Percentiles rank a stretch among this genome's conserved stretches.
Conservation (phyloP, 352 stramenopile genomes). For the Thalassiosira hispida region DNA sequence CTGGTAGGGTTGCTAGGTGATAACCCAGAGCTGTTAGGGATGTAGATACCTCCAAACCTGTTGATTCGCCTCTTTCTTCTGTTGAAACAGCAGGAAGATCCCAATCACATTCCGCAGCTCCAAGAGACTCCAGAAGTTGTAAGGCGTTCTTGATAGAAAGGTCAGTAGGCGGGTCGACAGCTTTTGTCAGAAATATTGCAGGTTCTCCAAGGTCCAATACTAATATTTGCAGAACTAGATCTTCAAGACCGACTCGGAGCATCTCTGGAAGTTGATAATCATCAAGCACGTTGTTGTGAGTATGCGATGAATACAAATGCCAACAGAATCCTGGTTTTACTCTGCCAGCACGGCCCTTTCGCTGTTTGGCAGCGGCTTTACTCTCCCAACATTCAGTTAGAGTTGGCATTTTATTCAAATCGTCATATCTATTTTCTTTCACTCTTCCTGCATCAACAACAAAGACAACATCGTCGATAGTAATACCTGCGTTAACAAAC, state of each 20-base stretch:
- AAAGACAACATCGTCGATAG: slow-evolving; percentile 91
- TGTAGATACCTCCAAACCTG: slow-evolving; percentile 13
- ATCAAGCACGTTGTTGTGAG: slow-evolving; percentile 86
- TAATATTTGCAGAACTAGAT: slow-evolving; percentile 95
- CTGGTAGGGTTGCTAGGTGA: slow-evolving; percentile 90
- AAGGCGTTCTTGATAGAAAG: slow-evolving; percentile 90
- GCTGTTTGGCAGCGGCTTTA: slow-evolving; percentile 65
- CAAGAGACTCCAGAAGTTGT: slow-evolving; percentile 90
- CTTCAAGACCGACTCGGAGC: slow-evolving; percentile 92
- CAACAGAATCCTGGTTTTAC: slow-evolving; percentile 91
- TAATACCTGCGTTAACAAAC: slow-evolving; percentile 81
- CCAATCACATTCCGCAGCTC: slow-evolving; percentile 87
- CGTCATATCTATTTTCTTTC: slow-evolving; percentile 84
- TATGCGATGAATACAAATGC: slow-evolving; percentile 88
- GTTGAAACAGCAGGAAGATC: slow-evolving; percentile 12
- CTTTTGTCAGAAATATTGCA: slow-evolving; percentile 89
- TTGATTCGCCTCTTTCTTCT: slow-evolving; percentile 11
- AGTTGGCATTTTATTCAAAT: slow-evolving; percentile 81
- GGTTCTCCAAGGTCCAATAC: slow-evolving; percentile 88
- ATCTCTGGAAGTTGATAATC: slow-evolving; percentile 93
- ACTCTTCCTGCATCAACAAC: slow-evolving; percentile 83
- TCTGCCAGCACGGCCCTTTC: slow-evolving; percentile 88
- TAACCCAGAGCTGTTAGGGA: slow-evolving; percentile 92
- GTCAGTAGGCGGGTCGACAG: slow-evolving; percentile 91
- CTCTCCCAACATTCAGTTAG: slow-evolving; percentile 83